Evolutionary conservation across 805 yeast species (phyloP), one percentile per base, ranked within the genome.

Genomic region (Candida ipomoeae): DNA sequence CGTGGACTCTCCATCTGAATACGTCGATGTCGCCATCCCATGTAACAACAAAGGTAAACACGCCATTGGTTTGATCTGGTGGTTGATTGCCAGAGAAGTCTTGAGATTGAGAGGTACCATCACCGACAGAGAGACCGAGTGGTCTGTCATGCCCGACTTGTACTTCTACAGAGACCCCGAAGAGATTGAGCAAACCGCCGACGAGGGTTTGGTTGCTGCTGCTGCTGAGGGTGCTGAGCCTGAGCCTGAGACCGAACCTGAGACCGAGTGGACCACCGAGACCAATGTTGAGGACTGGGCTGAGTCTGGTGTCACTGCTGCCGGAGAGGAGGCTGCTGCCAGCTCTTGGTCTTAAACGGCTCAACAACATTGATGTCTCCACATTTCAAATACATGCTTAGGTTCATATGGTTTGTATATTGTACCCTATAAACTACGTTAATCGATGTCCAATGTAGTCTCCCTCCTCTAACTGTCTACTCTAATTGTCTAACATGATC

Each of bases 141-240:
- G 99, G 99, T 81, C 95, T 66, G 94, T 94, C 75, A 94, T 94
- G 99, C 98, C 98, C 78, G 99, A 94, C 83, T 85, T 94, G 78
- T 94, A 91, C 91, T 94, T 94, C 91, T 94, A 94, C 97, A 94
- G 99, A 86, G 97, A 94, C 83, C 99, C 99, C 73, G 98, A 92
- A 83, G 99, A 94, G 81, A 87, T 87, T 78, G 96, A 89, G 81
- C 82, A 83, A 67, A 83, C 79, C 65, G 80, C 80, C 58, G 80
- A 77, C 62, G 81, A 75, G 67, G 67, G 71, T 62, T 61, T 69
- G 55, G 75, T 74, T 59, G 53, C 48, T 35, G 43, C 48, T 85
- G 82, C 78, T 64, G 65, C 63, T 57, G 81, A 76, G 65, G 82
- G 81, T 66, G 87, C 82, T 70, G 85, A 79, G 68, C 80, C 77